Evolutionary conservation across 2,329 filamentous ascomycete genomes (phyloP).

Genomic region (Paraphaeosphaeria sporulosa): DNA sequence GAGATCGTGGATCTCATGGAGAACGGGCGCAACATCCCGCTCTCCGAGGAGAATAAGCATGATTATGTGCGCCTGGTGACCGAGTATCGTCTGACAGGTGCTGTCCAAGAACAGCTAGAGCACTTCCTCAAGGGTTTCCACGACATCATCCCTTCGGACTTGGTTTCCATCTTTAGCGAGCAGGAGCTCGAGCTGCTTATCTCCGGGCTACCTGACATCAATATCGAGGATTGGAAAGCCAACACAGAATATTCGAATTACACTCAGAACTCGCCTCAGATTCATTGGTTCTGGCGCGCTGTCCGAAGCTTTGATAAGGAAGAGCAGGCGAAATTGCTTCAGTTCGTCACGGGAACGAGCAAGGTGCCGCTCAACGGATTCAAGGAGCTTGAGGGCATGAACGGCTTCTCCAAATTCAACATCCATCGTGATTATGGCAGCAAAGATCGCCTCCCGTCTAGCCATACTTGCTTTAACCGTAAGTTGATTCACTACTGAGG

Average conservation of each 20-base stretch:
- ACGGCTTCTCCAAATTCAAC: constrained; percentile 96
- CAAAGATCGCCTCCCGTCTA: constrained; percentile 93
- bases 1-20: constrained; percentile 86
- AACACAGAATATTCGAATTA: constrained; percentile 99
- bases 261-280: constrained; percentile 89
- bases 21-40: constrained; percentile 87
- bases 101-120: constrained; percentile 93
- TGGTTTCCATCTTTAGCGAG: constrained; percentile 98
- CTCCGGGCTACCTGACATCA: constrained; percentile 95
- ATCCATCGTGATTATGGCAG: constrained; percentile 98
- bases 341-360: constrained; percentile 97
- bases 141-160: constrained; percentile 92
- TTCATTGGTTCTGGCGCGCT: constrained; percentile 99
- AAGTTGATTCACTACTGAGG: constrained; percentile 58
- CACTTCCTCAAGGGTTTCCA: constrained; percentile 96
- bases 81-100: constrained; percentile 89
- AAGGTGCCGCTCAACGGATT: constrained; percentile 99
- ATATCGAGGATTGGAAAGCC: constrained; percentile 98
- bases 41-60: constrained; percentile 98
- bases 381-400: constrained; percentile 99
- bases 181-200: constrained; percentile 97
- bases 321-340: constrained; percentile 93
- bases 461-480: constrained; percentile 99
- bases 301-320: constrained; percentile 98
- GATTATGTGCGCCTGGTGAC: constrained; percentile 95